Conservation (phyloP, 1,139 yeast genomes). For the Diutina siamensis region DNA sequence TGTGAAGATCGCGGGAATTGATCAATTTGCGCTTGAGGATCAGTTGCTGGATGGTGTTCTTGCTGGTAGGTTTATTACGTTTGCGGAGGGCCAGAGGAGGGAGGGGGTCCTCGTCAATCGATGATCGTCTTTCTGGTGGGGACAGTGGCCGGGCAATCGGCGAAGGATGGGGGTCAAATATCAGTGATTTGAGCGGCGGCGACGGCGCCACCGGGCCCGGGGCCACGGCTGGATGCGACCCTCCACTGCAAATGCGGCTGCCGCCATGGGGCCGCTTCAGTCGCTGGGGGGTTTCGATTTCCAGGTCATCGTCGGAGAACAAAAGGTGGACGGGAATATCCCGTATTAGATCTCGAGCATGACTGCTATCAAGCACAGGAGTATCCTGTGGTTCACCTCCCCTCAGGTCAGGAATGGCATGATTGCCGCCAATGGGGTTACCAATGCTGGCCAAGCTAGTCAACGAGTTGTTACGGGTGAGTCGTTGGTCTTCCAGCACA, state of each 20-base stretch:
- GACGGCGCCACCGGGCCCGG: background rate
- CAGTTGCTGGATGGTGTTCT: constrained; percentile 5
- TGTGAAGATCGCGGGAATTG: background rate
- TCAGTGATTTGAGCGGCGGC: background rate
- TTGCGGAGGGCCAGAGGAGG: background rate
- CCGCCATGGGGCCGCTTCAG: background rate
- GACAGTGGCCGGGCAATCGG: background rate
- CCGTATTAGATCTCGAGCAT: background rate
- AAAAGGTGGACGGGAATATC: background rate
- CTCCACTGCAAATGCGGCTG: background rate
- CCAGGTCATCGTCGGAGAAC: constrained; percentile 6
- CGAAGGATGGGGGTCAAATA: background rate
- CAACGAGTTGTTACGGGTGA: constrained; percentile 1
- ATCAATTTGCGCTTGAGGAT: constrained; percentile 2
- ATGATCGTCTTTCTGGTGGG: background rate
- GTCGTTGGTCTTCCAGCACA: constrained; percentile 2
- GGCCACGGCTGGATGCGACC: background rate
- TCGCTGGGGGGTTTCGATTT: constrained; percentile 1
- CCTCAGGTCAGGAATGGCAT: too few species aligned
- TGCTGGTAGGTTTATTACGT: background rate
- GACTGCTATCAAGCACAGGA: background rate
- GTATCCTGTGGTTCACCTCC: background rate
- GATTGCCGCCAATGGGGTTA: too few species aligned
- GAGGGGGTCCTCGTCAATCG: constrained; percentile 1
- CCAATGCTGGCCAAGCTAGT: constrained; percentile 1